Percentiles rank a stretch among this genome's conserved stretches.
Evolutionary conservation across 345 rosid species (phyloP).

Genomic region (Excoecaria agallocha): DNA sequence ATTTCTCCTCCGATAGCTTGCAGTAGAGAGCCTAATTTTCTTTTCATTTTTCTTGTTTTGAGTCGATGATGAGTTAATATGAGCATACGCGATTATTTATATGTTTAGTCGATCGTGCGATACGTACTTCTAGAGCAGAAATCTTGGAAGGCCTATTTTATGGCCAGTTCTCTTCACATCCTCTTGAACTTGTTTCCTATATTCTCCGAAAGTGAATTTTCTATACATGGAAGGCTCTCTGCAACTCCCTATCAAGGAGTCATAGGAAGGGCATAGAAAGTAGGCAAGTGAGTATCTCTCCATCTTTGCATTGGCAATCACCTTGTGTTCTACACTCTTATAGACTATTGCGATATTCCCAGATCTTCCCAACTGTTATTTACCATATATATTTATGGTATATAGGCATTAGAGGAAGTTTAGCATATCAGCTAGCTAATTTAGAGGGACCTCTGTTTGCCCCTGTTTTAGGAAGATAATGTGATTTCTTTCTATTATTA

Average conservation of each 20-base stretch:
- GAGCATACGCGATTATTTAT: background rate
- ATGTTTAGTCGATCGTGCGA: background rate
- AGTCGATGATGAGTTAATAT: constrained; percentile 2
- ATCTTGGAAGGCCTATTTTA: constrained; percentile 63
- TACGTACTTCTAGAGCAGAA: constrained; percentile 22
- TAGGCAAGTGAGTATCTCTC: constrained; percentile 63
- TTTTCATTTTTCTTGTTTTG: background rate
- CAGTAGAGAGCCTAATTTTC: background rate
- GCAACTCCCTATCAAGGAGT: constrained; percentile 51
- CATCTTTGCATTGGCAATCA: constrained; percentile 40
- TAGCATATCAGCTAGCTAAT: no score
- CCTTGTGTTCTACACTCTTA: constrained; percentile 65
- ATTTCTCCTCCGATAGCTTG: background rate
- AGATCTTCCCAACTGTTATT: no score
- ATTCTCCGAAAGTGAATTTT: constrained; percentile 61
- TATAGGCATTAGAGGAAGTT: no score
- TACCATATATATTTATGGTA: no score
- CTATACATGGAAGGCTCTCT: constrained; percentile 46
- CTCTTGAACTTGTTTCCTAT: constrained; percentile 54
- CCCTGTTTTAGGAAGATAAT: no score
- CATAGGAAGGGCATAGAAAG: constrained; percentile 63
- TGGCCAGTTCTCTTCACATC: constrained; percentile 54
- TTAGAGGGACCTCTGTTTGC: no score
- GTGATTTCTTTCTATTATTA: no score
- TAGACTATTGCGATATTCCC: no score